Evolutionary conservation across 1,139 yeast species (phyloP).

Genomic region (Geotrichum bryndzae): DNA sequence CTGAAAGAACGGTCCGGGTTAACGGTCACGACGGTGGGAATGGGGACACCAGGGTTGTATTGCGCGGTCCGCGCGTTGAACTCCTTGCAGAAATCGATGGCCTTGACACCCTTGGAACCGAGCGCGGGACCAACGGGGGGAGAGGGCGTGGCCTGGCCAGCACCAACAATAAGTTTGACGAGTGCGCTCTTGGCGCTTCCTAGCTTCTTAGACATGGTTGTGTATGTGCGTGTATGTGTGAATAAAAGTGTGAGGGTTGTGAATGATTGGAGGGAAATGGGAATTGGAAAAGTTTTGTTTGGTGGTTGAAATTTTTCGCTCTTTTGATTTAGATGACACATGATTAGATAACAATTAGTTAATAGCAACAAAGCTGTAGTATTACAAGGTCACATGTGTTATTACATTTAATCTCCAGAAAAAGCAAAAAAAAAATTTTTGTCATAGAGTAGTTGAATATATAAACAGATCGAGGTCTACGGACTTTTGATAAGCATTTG

Average conservation of each 20-base stretch:
- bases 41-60: slow-evolving; percentile 76
- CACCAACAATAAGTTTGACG: slow-evolving; percentile 91
- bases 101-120: slow-evolving; percentile 98
- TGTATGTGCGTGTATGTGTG: background rate
- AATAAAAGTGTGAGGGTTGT: background rate
- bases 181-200: slow-evolving; percentile 42
- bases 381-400: background rate
- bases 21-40: slow-evolving; percentile 78
- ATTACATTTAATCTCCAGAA: background rate
- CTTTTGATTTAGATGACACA: slow-evolving; percentile 1
- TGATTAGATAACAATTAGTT: background rate
- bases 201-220: slow-evolving; percentile 15
- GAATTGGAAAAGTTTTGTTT: background rate
- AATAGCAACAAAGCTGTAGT: background rate
- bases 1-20: slow-evolving; percentile 88
- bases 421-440: too few species aligned
- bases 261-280: slow-evolving; percentile 2
- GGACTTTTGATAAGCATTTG: background rate
- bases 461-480: background rate
- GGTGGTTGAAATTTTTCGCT: background rate
- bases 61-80: slow-evolving; percentile 95
- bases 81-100: slow-evolving; percentile 96
- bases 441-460: too few species aligned
- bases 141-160: slow-evolving; percentile 97
- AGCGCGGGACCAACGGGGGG: slow-evolving; percentile 99